These are phyloP conservation scores for Kockiozyma suomiensis DNA, from an alignment of 805 yeast species.

Conservation along the genomic window DNA sequence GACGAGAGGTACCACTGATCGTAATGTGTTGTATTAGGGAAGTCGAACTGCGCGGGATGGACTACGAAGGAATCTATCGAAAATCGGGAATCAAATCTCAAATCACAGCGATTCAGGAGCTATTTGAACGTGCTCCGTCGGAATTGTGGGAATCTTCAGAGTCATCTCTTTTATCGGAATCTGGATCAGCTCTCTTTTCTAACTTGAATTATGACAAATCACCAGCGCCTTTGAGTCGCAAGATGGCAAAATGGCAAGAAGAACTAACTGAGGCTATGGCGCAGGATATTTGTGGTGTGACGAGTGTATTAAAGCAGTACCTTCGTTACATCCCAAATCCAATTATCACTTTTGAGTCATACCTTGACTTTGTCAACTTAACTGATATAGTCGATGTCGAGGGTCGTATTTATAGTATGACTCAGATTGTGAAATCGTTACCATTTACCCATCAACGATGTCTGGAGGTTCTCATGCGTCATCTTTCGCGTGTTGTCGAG, in stretches of 20 bases:
- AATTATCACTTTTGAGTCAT: constrained; percentile 67
- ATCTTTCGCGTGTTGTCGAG: constrained; percentile 62
- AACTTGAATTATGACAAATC: constrained; percentile 23
- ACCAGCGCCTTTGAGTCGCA: too few species aligned
- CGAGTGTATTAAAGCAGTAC: constrained; percentile 85
- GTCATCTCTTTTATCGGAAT: neutral
- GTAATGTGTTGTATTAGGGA: constrained; percentile 71
- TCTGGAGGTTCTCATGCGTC: constrained; percentile 60
- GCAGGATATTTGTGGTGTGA: constrained; percentile 82
- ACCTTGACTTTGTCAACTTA: constrained; percentile 66
- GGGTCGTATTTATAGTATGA: constrained; percentile 32
- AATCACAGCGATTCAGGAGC: constrained; percentile 51
- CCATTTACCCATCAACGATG: constrained; percentile 71
- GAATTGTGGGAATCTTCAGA: neutral
- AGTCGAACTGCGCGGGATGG: constrained; percentile 76
- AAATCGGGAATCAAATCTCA: constrained; percentile 82
- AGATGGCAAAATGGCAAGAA: constrained; percentile 9
- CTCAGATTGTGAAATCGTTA: constrained; percentile 50
- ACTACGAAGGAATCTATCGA: constrained; percentile 84
- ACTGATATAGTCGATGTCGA: constrained; percentile 30
- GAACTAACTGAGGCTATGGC: constrained; percentile 45
- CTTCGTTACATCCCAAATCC: constrained; percentile 84
- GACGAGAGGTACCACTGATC: constrained; percentile 65
- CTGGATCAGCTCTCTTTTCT: constrained; percentile 18
- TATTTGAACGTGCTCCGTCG: constrained; percentile 41